Evolutionary conservation across 371 early-diverging fungal species (phyloP).

Genomic region (Circinella minor): DNA sequence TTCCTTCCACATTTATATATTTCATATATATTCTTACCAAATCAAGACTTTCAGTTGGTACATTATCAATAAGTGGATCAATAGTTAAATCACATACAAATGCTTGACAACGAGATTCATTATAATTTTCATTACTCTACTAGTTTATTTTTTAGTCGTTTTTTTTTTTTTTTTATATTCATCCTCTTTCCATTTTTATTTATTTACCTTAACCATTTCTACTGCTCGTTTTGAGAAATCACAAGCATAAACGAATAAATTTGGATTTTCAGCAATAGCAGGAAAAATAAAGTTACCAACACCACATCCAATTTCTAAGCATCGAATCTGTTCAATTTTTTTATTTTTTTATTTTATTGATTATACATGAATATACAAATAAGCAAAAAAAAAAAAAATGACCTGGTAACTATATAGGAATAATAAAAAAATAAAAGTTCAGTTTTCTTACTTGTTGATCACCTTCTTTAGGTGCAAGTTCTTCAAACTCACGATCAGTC

Average conservation of each 20-base stretch:
- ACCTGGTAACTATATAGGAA: not conserved
- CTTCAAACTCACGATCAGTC: conserved; percentile 95
- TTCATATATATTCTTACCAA: conserved; percentile 37
- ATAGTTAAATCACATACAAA: conserved; percentile 86
- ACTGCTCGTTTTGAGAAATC: conserved; percentile 86
- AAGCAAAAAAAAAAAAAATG: too few relatives aligned
- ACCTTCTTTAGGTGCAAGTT: conserved; percentile 53
- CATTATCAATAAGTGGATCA: conserved; percentile 63
- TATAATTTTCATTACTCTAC: conserved; percentile 63
- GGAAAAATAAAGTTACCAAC: conserved; percentile 97
- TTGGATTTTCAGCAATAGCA: conserved; percentile 74
- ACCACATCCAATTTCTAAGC: conserved; percentile 92
- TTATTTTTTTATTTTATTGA: not conserved
- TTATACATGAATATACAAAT: too few relatives aligned
- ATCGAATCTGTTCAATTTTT: conserved; percentile 24
- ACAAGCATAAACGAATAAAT: conserved; percentile 78
- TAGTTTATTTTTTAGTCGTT: not conserved
- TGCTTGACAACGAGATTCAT: conserved; percentile 70
- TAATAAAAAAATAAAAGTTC: not conserved
- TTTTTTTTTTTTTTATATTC: too few relatives aligned
- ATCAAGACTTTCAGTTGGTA: conserved; percentile 73
- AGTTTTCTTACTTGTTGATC: conserved; percentile 20
- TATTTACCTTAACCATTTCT: conserved; percentile 69
- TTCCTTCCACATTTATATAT: too few relatives aligned
- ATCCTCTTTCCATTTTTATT: not conserved